These are phyloP conservation scores for Paratrypanosoma confusum DNA, from an alignment of 208 protist species.

Conservation along the genomic window DNA sequence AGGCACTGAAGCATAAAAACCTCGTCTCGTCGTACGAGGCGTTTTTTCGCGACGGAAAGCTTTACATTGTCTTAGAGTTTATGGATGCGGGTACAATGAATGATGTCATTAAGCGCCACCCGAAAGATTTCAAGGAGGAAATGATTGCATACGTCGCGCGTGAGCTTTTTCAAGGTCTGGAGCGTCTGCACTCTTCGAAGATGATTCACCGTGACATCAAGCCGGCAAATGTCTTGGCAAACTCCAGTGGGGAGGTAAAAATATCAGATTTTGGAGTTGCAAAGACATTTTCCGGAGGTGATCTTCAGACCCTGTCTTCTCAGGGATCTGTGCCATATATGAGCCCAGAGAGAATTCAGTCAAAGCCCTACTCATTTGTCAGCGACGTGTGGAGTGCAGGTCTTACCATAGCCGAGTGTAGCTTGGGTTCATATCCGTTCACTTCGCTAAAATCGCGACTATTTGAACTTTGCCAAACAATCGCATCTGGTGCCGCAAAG, in stretches of 20 bases:
- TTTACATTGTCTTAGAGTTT: constrained; percentile 86
- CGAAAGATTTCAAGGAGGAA: constrained; percentile 52
- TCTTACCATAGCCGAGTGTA: constrained; percentile 80
- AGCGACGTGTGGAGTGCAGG: constrained; percentile 91
- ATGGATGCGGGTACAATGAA: constrained; percentile 85
- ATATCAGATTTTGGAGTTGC: constrained; percentile 96
- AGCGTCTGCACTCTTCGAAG: constrained; percentile 74
- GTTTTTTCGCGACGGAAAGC: constrained; percentile 75
- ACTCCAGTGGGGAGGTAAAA: constrained; percentile 92
- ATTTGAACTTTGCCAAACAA: constrained; percentile 76
- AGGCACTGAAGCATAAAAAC: constrained; percentile 77
- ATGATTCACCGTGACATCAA: constrained; percentile 95
- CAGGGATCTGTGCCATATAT: constrained; percentile 92
- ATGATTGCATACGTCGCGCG: constrained; percentile 77
- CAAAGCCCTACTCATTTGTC: constrained; percentile 79
- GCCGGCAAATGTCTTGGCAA: constrained; percentile 95
- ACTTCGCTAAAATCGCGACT: constrained; percentile 45
- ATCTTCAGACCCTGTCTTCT: constrained; percentile 67
- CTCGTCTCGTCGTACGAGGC: constrained; percentile 85
- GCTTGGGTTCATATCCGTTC: constrained; percentile 81
- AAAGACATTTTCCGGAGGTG: constrained; percentile 63
- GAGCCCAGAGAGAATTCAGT: constrained; percentile 88
- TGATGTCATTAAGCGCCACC: constrained; percentile 68
- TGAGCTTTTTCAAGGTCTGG: constrained; percentile 73
- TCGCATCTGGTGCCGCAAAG: constrained; percentile 42